Conservation (phyloP, 331 rosid genomes). For the Malus hybrid region DNA sequence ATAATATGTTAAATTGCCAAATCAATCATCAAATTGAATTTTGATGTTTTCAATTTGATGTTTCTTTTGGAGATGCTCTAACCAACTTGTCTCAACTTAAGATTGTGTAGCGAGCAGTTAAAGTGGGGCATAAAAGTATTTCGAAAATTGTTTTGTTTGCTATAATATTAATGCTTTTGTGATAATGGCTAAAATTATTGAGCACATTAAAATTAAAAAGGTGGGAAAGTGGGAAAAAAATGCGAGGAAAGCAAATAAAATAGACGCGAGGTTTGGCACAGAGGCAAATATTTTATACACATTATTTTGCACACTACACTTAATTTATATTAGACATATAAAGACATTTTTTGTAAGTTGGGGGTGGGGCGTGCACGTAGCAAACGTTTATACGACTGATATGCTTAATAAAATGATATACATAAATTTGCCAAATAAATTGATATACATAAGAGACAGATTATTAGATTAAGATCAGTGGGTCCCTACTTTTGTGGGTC, state of each 20-base stretch:
- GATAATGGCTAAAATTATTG: slow-evolving; percentile 16
- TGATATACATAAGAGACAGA: neutral
- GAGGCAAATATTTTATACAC: neutral
- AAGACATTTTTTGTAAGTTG: slow-evolving; percentile 3
- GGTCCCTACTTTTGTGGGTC: slow-evolving; percentile 10
- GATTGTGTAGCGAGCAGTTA: neutral
- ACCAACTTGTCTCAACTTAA: neutral
- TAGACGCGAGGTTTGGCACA: neutral
- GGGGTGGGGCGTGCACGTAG: no score
- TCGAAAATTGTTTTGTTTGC: neutral
- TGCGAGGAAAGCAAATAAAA: neutral
- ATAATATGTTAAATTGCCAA: no score
- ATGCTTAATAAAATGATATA: no score
- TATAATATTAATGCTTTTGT: neutral
- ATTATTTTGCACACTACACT: neutral
- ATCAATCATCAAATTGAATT: no score
- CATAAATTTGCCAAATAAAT: no score
- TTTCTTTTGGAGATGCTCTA: no score
- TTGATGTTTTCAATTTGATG: no score
- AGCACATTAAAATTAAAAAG: neutral
- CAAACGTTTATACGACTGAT: no score
- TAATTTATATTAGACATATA: neutral
- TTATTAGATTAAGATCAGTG: neutral
- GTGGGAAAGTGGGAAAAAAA: neutral
- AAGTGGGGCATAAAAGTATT: neutral